Base-by-base conservation (phyloP, 176 grass and related monocot species). In the Eremochloa ophiuroides region DNA sequence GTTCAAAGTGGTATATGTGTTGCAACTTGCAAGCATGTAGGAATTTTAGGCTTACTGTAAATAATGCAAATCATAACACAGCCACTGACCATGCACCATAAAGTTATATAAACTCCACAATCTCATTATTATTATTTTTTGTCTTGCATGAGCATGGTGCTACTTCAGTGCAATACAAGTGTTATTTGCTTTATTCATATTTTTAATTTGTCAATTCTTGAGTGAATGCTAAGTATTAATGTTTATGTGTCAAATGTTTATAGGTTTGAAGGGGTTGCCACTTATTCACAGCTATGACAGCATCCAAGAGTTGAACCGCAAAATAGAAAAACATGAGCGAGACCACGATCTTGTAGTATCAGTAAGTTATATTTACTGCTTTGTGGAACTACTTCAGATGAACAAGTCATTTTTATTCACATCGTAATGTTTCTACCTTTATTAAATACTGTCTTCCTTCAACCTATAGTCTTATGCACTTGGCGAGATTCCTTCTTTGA, bases 401-500 rank as follows among this genome's bases (percentile, higher is more conserved):
- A 34, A 34, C 53, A 44, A 15, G 29, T 34, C 31, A 62, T 79
- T 79, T 53, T 62, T 66, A 79, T 67, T 40, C 8, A 13, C 9
- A 79, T 84, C 8, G 2, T 80, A 16, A 77, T 72, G 40, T 68
- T 88, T 68, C 16, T 62, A 63, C 35, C 35, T 80, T 42, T 61
- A 56, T 41, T 81, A 23, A 69, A 60, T 48, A 83, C 14, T 38
- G 20, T 51, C 48, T 87, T 79, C 42, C 22, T 26, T 76, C 39
- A 53, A 70, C 77, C 23, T 93, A 74, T 35, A 98, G 96, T 95
- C 96, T 61, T 98, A 98, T 15, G 96, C 96, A 59, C 88, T 98
- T 79, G 96, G 96, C 17, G 96, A 98, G 90, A 95, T 95, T 93
- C 93, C 96, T 76, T 95, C 92, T 44, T 82, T 95, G 66, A 93